A percentile compares a stretch with the other conserved stretches of the same genome.
Conservation (phyloP, 1,284 basidiomycete genomes). For the Cutaneotrichosporon curvatum region DNA sequence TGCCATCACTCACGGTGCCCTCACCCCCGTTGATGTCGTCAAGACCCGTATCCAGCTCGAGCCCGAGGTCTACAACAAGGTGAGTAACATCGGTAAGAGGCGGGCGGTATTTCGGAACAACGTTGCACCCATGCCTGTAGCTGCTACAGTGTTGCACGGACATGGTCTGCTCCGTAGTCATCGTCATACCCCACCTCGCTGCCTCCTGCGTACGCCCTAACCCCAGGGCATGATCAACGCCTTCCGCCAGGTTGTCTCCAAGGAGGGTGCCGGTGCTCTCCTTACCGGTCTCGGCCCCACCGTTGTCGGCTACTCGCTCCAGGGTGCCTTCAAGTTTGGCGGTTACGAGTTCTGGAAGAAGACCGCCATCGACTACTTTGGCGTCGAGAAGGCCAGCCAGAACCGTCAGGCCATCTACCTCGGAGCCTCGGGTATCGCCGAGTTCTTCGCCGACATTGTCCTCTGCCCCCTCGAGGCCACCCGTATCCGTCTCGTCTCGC, state of each 20-base stretch:
- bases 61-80: slow-evolving; percentile 53
- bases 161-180: no score
- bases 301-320: slow-evolving; percentile 85
- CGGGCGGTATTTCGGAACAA: background rate
- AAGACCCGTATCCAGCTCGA: slow-evolving; percentile 97
- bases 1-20: slow-evolving; percentile 86
- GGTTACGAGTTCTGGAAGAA: slow-evolving; percentile 95
- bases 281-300: slow-evolving; percentile 92
- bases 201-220: no score
- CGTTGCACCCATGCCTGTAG: no score
- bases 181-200: no score
- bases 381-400: slow-evolving; percentile 70
- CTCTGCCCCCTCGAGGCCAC: slow-evolving; percentile 53
- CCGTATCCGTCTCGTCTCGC: slow-evolving; percentile 55
- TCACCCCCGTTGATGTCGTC: slow-evolving; percentile 87
- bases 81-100: slow-evolving; percentile 22
- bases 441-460: slow-evolving; percentile 84
- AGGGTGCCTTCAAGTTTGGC: slow-evolving; percentile 96
- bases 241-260: slow-evolving; percentile 67
- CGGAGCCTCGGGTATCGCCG: slow-evolving; percentile 83
- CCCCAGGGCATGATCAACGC: slow-evolving; percentile 62
- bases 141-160: no score
- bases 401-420: slow-evolving; percentile 95
- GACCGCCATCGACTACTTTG: slow-evolving; percentile 72
- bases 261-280: slow-evolving; percentile 76